phyloP scores from a whole-genome alignment of 2,329 filamentous ascomycete genomes.

The Dryadomyces quercivorus region DNA sequence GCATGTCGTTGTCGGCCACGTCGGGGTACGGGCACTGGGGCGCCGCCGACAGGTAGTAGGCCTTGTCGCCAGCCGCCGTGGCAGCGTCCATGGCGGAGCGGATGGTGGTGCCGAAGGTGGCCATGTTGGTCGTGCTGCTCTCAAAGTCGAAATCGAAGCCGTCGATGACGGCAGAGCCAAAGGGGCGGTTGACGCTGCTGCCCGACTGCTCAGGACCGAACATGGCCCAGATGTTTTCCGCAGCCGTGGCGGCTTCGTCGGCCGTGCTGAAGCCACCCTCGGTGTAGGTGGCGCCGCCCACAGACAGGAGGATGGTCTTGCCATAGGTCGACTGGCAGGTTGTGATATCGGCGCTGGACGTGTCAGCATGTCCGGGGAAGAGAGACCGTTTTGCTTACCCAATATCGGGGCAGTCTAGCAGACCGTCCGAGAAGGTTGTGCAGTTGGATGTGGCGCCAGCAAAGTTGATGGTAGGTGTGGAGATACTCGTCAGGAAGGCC shows the following conservation, averaged over 20 bases:
- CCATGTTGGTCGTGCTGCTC: constrained; percentile 44
- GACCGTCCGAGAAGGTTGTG: constrained; percentile 43
- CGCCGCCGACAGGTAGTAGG: constrained; percentile 49
- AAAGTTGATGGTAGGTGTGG: constrained; percentile 47
- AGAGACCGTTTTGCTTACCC: too few species aligned
- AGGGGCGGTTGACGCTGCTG: constrained; percentile 45
- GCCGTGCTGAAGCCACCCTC: constrained; percentile 53
- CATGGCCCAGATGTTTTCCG: constrained; percentile 55
- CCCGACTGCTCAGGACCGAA: constrained; percentile 46
- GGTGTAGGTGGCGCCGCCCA: constrained; percentile 58
- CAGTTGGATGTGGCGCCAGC: constrained; percentile 52
- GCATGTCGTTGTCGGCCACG: constrained; percentile 41
- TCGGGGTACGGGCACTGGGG: constrained; percentile 60
- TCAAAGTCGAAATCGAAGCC: constrained; percentile 73
- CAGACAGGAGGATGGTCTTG: constrained; percentile 61
- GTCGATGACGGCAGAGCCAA: constrained; percentile 52
- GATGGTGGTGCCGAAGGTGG: constrained; percentile 45
- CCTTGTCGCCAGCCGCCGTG: constrained; percentile 31
- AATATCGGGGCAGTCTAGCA: constrained; percentile 51
- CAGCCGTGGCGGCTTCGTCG: constrained; percentile 38
- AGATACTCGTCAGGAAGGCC: constrained; percentile 49
- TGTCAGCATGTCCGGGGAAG: too few species aligned
- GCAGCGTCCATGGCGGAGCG: constrained; percentile 41
- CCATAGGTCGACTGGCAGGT: constrained; percentile 48
- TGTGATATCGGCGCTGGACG: constrained; percentile 32